Evolutionary conservation across 768 basidiomycete genomes (phyloP).

Genomic region (Cystofilobasidium macerans): DNA sequence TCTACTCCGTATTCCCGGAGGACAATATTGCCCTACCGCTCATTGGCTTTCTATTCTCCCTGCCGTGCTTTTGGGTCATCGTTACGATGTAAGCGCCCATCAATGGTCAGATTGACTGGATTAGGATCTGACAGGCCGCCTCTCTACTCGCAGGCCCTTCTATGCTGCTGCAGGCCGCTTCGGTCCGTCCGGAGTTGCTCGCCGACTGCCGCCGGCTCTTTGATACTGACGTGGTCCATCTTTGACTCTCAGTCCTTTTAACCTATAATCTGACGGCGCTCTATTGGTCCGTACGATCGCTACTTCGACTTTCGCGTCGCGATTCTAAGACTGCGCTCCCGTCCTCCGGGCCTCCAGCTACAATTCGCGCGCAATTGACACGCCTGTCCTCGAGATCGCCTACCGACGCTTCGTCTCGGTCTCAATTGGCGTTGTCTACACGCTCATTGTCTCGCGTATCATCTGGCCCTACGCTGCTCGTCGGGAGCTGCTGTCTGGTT

Average conservation of each 20-base stretch:
- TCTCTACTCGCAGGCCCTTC: slow-evolving; percentile 43
- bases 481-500: slow-evolving; percentile 60
- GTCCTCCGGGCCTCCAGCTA: slow-evolving; percentile 46
- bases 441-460: slow-evolving; percentile 69
- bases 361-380: slow-evolving; percentile 57
- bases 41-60: slow-evolving; percentile 71
- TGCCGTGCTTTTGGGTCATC: slow-evolving; percentile 89
- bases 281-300: slow-evolving; percentile 11
- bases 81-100: slow-evolving; percentile 44
- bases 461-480: slow-evolving; percentile 97
- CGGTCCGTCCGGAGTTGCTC: slow-evolving; percentile 30
- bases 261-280: slow-evolving; percentile 27
- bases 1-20: slow-evolving; percentile 66
- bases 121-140: slow-evolving; percentile 25
- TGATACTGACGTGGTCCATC: background rate
- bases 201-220: too few relatives aligned
- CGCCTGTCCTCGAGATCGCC: slow-evolving; percentile 60
- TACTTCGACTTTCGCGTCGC: background rate
- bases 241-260: background rate
- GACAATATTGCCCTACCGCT: slow-evolving; percentile 61
- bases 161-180: slow-evolving; percentile 67
- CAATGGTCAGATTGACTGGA: too few relatives aligned
- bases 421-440: slow-evolving; percentile 76
- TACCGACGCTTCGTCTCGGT: slow-evolving; percentile 69
- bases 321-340: too few relatives aligned